Evolutionary conservation across 805 yeast species (phyloP).

Genomic region (Schizosaccharomyces lindneri): DNA sequence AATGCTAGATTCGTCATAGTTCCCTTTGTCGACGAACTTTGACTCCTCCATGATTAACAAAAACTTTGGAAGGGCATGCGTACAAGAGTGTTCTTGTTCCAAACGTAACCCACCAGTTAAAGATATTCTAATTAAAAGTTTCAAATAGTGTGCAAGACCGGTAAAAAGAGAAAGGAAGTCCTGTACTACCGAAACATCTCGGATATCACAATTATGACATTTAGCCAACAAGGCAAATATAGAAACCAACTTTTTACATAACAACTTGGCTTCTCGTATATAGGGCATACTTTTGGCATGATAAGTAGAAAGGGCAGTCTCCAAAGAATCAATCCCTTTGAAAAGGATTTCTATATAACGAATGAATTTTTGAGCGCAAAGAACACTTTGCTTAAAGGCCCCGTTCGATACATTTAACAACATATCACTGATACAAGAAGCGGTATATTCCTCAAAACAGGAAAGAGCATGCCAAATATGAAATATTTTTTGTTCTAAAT

Average conservation of each 20-base stretch:
- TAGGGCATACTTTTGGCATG: conserved; percentile 11
- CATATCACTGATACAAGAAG: conserved; percentile 78
- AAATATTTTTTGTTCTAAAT: conserved; percentile 32
- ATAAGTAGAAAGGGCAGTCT: neutral
- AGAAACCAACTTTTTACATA: conserved; percentile 74
- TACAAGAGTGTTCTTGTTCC: conserved; percentile 28
- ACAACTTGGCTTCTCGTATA: conserved; percentile 43
- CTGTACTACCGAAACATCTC: conserved; percentile 11
- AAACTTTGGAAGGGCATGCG: conserved; percentile 38
- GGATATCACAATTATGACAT: conserved; percentile 13
- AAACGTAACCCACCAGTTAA: conserved; percentile 48
- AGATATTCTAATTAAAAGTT: conserved; percentile 59
- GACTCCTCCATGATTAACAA: conserved; percentile 13
- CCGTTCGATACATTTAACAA: conserved; percentile 57
- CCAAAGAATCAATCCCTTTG: conserved; percentile 33
- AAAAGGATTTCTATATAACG: conserved; percentile 54
- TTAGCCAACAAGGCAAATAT: conserved; percentile 66
- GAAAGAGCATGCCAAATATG: conserved; percentile 72
- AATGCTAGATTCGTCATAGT: conserved; percentile 7
- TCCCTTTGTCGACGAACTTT: conserved; percentile 3
- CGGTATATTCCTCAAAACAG: conserved; percentile 73
- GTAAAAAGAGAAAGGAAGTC: conserved; percentile 55
- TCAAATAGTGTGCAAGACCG: conserved; percentile 77
- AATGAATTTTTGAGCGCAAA: conserved; percentile 47
- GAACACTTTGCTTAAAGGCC: conserved; percentile 39